Base-by-base conservation (phyloP, 108 stramenopile species). In the Discostella stelligeroides region DNA sequence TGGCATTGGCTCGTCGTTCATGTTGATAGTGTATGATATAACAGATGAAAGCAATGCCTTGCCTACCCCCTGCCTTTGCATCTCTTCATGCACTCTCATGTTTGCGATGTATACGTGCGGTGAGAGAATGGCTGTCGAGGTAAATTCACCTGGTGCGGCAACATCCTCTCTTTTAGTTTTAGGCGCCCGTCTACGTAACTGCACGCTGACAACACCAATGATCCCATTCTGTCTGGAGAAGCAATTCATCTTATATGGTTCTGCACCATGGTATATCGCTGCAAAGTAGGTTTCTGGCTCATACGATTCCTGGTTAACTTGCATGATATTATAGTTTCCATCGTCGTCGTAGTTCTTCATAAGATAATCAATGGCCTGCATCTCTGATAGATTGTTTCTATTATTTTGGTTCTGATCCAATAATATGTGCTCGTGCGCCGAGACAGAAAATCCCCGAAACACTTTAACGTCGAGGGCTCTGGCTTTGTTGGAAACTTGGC, bases 381-480 rank as follows among this genome's bases (percentile, higher is more conserved):
- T 30, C 67, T 76, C 67, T 17, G 66, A 43, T 2, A 53, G 11
- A 30, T 49, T 34, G 15, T 28, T 42, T 38, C 18, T 46, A 6
- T 21, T n/a, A 27, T 5, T 0, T 12, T 6, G 48, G 7, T 34
- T 59, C 37, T 49, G 68, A 12, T 75, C 30, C 45, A 15, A 53
- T 7, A 15, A 53, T 7, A 68, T 38, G 37, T 54, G 68, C 29
- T 76, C 75, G 15, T 11, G 61, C 0, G 75, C 54, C 15, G 75
- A 57, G 9, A 49, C 28, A 21, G 67, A 56, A 25, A 76, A 58
- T 18, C 66, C 66, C 25, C 75, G 59, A n/a, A 76, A 76, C n/a
- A 76, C 75, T 55, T 29, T 76, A 0, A 76, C 75, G 53, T 76
- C 75, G 20, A 76, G 55, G 25, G 67, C 67, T 49, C 75, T 56